Base-by-base conservation (phyloP, 2,329 filamentous ascomycete genomes). In the Chaetomiaceae sp. region DNA sequence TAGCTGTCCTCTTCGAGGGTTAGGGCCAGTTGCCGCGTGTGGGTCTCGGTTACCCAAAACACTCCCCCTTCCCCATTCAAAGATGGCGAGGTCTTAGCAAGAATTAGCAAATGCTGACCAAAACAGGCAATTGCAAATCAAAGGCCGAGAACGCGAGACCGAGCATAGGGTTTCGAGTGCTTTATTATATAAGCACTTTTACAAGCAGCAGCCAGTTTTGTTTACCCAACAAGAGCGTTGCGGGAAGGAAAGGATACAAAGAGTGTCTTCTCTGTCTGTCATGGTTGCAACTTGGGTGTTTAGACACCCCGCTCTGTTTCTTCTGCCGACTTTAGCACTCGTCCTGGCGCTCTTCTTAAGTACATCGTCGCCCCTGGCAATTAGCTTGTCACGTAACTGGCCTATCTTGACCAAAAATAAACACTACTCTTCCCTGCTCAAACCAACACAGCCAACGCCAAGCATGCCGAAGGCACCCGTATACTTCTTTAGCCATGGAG, bases 401-500 rank as follows among this genome's bases (percentile, higher is more conserved):
- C n/a, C n/a, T n/a, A n/a, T n/a, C n/a, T 42, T 57, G 6, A 21
- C 51, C 14, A 52, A 58, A 30, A 21, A 59, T 48, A 56, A 50
- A 33, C 23, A 16, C 44, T 52, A 47, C 32, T 44, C 51, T n/a
- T 38, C 40, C 16, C n/a, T 44, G 3, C 42, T 53, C 20, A 57
- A 48, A 41, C 13, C 48, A 14, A 29, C 29, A 36, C 43, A 41
- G 27, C 37, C 54, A 29, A 32, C 53, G 4, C 2, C 52, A 48
- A 64, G 46, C 32, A 63, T 60, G 60, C 48, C 58, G n/a, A 69
- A 62, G 53, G 49, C 71, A 7, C 75, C 75, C 0, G 73, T 75
- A 6, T 78, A 78, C 58, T 78, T 77, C 62, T 71, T 78, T 54
- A 75, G 73, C 53, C 75, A 78, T 61, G 75, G 75, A 48, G 75